A percentile compares a stretch with the other conserved stretches of the same genome.
These are phyloP conservation scores for Coprinopsis sp. DNA, from an alignment of 768 basidiomycete species.

Conservation along the genomic window DNA sequence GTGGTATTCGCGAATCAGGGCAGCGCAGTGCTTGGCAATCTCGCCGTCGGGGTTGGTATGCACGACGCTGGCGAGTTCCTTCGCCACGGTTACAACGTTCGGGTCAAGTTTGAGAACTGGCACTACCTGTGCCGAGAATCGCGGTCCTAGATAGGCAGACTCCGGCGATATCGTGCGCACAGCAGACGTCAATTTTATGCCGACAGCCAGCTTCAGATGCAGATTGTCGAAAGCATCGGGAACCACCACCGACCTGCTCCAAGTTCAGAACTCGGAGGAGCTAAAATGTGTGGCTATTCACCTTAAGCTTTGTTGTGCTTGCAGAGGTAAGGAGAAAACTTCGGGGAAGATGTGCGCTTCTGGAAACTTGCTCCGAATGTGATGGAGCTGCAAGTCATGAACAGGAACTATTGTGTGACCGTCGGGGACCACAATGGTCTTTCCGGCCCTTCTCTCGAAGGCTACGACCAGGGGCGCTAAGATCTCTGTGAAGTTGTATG, in stretches of 20 bases:
- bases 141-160: conserved; percentile 51
- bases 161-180: conserved; percentile 58
- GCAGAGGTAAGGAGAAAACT: conserved; percentile 37
- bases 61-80: conserved; percentile 51
- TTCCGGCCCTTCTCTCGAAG: conserved; percentile 34
- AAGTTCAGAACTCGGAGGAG: background rate
- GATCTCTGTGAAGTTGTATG: conserved; percentile 46
- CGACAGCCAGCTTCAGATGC: conserved; percentile 51
- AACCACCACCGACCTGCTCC: conserved; percentile 47
- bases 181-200: conserved; percentile 54
- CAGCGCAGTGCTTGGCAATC: conserved; percentile 50
- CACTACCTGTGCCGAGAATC: conserved; percentile 50
- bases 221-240: conserved; percentile 41
- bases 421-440: conserved; percentile 27
- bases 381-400: conserved; percentile 49
- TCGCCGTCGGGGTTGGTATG: conserved; percentile 43
- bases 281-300: conserved; percentile 13
- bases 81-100: conserved; percentile 47
- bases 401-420: conserved; percentile 43
- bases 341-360: conserved; percentile 40
- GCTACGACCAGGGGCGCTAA: conserved; percentile 36
- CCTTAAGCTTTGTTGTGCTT: conserved; percentile 55
- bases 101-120: conserved; percentile 45
- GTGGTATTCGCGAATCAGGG: conserved; percentile 49
- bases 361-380: conserved; percentile 47